Evolutionary conservation across 352 stramenopile genomes (phyloP).

Genomic region (Pythium dissotocum): DNA sequence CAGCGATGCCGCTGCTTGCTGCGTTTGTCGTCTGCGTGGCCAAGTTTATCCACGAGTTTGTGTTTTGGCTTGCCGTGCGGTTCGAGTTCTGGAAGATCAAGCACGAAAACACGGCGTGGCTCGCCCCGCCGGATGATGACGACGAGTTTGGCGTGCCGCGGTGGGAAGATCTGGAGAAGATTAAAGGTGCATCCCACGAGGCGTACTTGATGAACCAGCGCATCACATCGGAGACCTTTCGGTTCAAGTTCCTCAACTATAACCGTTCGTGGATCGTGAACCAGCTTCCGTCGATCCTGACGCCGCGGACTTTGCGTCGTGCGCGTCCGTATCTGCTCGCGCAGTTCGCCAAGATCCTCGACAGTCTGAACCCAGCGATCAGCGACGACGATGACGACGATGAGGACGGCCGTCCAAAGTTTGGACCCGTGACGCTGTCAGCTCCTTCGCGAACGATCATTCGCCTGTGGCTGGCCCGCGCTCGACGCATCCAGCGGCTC

Average conservation of each 20-base stretch:
- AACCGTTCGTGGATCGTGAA: conserved; percentile 97
- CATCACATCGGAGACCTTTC: conserved; percentile 96
- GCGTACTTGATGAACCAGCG: conserved; percentile 97
- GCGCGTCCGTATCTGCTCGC: conserved; percentile 94
- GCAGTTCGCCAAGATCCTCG: conserved; percentile 96
- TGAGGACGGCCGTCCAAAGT: conserved; percentile 56
- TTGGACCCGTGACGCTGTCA: conserved; percentile 91
- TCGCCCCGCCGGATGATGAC: conserved; percentile 85
- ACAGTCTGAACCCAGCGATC: conserved; percentile 93
- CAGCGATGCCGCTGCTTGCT: conserved; percentile 85
- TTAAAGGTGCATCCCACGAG: conserved; percentile 94
- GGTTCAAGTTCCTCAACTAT: conserved; percentile 98
- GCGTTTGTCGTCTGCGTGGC: conserved; percentile 65
- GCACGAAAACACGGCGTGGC: conserved; percentile 95
- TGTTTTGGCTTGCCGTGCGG: conserved; percentile 85
- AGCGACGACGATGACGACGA: conserved; percentile 93
- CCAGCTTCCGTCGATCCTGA: conserved; percentile 95
- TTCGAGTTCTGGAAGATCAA: conserved; percentile 96
- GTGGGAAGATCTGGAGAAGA: conserved; percentile 92
- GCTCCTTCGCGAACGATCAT: conserved; percentile 91
- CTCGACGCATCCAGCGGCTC: conserved; percentile 79
- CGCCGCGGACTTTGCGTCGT: conserved; percentile 89
- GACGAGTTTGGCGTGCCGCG: conserved; percentile 91
- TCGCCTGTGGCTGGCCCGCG: conserved; percentile 90
- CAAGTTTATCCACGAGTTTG: conserved; percentile 59